A percentile compares a stretch with the other conserved stretches of the same genome.
Conservation (phyloP, 805 yeast genomes). For the Wickerhamiella kazuoi region DNA sequence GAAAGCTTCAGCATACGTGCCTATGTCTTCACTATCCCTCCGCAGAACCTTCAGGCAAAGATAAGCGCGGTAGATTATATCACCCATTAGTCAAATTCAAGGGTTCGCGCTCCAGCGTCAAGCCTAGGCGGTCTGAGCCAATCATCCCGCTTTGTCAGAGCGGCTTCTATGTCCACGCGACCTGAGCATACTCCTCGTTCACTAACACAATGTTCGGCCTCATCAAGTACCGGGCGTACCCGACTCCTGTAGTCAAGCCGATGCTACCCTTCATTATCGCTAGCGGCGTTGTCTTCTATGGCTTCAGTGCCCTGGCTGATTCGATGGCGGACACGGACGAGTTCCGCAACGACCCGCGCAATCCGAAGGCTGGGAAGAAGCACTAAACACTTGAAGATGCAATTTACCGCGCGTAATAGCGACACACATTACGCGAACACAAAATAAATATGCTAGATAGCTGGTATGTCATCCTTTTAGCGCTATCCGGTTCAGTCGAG, state of each 20-base stretch:
- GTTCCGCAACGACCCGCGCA: slow-evolving; percentile 88
- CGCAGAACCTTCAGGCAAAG: too few species aligned
- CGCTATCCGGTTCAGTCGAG: slow-evolving; percentile 7
- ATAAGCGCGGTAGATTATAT: too few species aligned
- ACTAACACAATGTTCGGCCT: neutral
- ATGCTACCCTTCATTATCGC: slow-evolving; percentile 85
- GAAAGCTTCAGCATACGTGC: too few species aligned
- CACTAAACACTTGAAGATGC: too few species aligned
- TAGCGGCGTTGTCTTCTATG: slow-evolving; percentile 55
- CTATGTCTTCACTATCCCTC: too few species aligned
- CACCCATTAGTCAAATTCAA: too few species aligned
- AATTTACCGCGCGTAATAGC: too few species aligned
- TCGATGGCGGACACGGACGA: slow-evolving; percentile 53
- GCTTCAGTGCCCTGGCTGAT: slow-evolving; percentile 48
- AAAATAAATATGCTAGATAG: slow-evolving; percentile 1
- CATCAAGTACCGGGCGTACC: slow-evolving; percentile 20
- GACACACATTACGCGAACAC: neutral
- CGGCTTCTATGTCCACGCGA: neutral
- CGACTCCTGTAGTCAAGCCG: slow-evolving; percentile 43
- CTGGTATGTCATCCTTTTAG: too few species aligned
- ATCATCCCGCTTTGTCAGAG: slow-evolving; percentile 4
- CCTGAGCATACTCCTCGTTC: too few species aligned
- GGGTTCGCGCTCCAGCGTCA: too few species aligned
- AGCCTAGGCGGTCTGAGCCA: neutral
- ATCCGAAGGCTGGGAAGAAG: slow-evolving; percentile 48